Percentiles rank a stretch among this genome's conserved stretches.
Conservation (phyloP, 1,139 yeast genomes). For the Casaregolazyma lundiana region DNA sequence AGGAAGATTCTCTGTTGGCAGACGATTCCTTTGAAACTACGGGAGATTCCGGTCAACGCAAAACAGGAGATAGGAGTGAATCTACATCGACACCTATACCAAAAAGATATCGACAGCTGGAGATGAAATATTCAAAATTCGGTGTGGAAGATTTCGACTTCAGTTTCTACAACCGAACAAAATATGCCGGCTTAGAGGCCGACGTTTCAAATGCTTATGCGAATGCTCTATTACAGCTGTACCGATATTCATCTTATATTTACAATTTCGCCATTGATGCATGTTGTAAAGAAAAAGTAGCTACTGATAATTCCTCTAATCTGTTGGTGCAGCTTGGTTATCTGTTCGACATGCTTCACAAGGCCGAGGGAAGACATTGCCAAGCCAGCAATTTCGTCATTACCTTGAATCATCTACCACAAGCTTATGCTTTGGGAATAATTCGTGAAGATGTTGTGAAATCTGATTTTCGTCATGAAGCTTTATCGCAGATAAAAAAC, state of each 20-base stretch:
- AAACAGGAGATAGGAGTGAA: not conserved
- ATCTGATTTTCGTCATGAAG: conserved; percentile 2
- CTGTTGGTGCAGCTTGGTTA: conserved; percentile 80
- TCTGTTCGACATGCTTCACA: conserved; percentile 83
- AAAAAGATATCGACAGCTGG: conserved; percentile 67
- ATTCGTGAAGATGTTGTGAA: conserved; percentile 41
- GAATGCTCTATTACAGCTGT: conserved; percentile 77
- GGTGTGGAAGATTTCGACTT: conserved; percentile 96
- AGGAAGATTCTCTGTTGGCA: conserved; percentile 23
- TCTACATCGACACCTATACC: conserved; percentile 39
- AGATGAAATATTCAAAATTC: conserved; percentile 79
- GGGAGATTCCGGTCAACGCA: conserved; percentile 14
- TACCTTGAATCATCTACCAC: conserved; percentile 39
- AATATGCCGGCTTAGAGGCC: conserved; percentile 81
- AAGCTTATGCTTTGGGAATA: conserved; percentile 44
- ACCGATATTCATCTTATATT: conserved; percentile 68
- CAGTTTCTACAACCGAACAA: conserved; percentile 70
- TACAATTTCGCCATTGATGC: conserved; percentile 54
- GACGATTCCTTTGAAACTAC: conserved; percentile 21
- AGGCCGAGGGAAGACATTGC: conserved; percentile 69
- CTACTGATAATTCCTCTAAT: conserved; percentile 36
- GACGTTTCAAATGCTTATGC: conserved; percentile 78
- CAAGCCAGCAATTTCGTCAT: conserved; percentile 66
- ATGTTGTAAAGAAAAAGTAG: conserved; percentile 4
- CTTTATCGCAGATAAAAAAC: not conserved